Conservation (phyloP, 306 rosid genomes). For the Quercus alba region DNA sequence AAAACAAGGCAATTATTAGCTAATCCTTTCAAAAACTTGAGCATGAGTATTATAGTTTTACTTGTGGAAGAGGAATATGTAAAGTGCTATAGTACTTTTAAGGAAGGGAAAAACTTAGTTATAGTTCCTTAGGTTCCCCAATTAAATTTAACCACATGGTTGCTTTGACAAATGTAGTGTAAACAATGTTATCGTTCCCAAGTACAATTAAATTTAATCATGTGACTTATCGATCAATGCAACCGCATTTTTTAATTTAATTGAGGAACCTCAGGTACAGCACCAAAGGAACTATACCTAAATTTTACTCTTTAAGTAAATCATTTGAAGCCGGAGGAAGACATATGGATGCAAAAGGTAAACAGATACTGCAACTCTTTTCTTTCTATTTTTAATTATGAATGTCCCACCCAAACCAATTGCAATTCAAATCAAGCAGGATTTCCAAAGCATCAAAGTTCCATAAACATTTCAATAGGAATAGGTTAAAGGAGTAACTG, state of each 20-base stretch:
- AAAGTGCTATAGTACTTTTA: not conserved
- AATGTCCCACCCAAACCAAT: not conserved
- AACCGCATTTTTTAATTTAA: no score
- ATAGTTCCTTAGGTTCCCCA: no score
- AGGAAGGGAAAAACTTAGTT: no score
- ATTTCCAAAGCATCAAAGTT: constrained; percentile 2
- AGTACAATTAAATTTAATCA: no score
- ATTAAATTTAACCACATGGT: no score
- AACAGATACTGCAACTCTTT: constrained; percentile 10
- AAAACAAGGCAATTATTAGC: constrained; percentile 9
- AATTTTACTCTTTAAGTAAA: not conserved
- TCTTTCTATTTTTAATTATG: not conserved
- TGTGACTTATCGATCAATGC: no score
- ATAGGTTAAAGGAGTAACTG: not conserved
- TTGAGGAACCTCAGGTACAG: no score
- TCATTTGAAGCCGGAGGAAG: not conserved
- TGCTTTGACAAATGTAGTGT: no score
- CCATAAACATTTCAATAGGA: not conserved
- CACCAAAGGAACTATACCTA: no score
- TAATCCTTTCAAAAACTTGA: constrained; percentile 1
- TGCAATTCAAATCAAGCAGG: constrained; percentile 1
- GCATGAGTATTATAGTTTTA: not conserved
- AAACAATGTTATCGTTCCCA: no score
- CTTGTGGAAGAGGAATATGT: not conserved
- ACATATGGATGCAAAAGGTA: constrained; percentile 2